Evolutionary conservation across 345 rosid genomes (phyloP), one percentile per base, ranked within the genome.

Genomic region (Clarkia xantiana): DNA sequence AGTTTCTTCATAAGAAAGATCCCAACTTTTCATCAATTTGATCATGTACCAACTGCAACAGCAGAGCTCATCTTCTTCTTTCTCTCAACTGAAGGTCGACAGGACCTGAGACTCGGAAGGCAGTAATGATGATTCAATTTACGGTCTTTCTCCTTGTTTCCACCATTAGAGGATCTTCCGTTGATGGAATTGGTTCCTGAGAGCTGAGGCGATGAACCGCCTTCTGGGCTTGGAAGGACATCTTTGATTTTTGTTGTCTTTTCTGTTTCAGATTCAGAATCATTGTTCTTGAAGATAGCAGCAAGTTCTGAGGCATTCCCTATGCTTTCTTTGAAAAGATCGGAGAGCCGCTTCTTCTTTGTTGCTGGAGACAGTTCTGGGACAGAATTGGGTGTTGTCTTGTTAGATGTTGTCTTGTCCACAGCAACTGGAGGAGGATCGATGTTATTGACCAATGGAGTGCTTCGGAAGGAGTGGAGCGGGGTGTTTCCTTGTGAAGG

Each of bases 401-500:
- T 67, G 57, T 40, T n/a, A n/a, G 80, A 56, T n/a, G 68, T 29
- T 29, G 36, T 55, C 58, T 44, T 67, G 57, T 40, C 77, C 18
- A 1, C 43, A 18, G 42, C 10, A 12, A 19, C 16, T 14, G 40
- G 7, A 10, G 54, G 12, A 49, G 57, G 36, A 29, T 3, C 36
- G 0, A 29, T 61, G 51, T 51, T 65, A 56, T 58, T 62, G 40
- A 61, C 57, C 49, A 60, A 71, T 18, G 78, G 83, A 18, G 60
- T 59, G 51, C 80, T 74, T 5, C 41, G 45, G 0, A 81, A 71
- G 45, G 56, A 71, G 40, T 66, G 71, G 61, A 79, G 78, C 8
- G 96, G 98, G 59, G 96, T 84, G 52, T 51, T 81, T 43, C 96
- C 98, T 16, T 71, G 75, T 38, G 94, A 91, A 18, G 96, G 96